Evolutionary conservation across 1,284 basidiomycete species (phyloP).

Genomic region (Puccinia brachypodii): DNA sequence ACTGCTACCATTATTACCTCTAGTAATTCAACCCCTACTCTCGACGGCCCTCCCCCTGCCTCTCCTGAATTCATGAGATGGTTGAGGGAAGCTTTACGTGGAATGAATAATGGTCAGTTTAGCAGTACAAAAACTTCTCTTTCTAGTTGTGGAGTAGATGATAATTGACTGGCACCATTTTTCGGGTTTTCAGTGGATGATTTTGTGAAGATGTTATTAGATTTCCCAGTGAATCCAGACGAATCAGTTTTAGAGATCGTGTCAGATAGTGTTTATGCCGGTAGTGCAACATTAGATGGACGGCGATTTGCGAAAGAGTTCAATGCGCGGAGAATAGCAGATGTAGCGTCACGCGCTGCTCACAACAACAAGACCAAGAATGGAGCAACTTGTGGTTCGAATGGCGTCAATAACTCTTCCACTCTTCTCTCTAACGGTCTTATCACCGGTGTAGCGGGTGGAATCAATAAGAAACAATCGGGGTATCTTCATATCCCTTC

Average conservation of each 20-base stretch:
- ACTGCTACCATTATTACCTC: background rate
- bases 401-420: too few species aligned
- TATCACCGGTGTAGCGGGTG: too few species aligned
- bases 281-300: slow-evolving; percentile 89
- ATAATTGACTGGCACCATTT: slow-evolving; percentile 56
- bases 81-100: slow-evolving; percentile 82
- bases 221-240: slow-evolving; percentile 57
- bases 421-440: too few species aligned
- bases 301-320: slow-evolving; percentile 91
- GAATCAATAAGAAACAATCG: background rate
- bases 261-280: slow-evolving; percentile 70
- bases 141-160: too few species aligned
- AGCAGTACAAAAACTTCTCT: too few species aligned
- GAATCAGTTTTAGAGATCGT: slow-evolving; percentile 57
- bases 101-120: slow-evolving; percentile 75
- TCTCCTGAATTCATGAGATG: slow-evolving; percentile 87
- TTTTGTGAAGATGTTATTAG: slow-evolving; percentile 58
- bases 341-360: slow-evolving; percentile 15
- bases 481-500: background rate
- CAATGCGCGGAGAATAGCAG: slow-evolving; percentile 60
- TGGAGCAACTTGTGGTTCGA: too few species aligned
- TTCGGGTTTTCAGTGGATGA: slow-evolving; percentile 53
- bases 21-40: background rate
- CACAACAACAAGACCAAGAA: background rate
- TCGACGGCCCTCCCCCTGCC: slow-evolving; percentile 38